phyloP scores from a whole-genome alignment of 371 early-diverging fungal species.

The Mucor lusitanicus region DNA sequence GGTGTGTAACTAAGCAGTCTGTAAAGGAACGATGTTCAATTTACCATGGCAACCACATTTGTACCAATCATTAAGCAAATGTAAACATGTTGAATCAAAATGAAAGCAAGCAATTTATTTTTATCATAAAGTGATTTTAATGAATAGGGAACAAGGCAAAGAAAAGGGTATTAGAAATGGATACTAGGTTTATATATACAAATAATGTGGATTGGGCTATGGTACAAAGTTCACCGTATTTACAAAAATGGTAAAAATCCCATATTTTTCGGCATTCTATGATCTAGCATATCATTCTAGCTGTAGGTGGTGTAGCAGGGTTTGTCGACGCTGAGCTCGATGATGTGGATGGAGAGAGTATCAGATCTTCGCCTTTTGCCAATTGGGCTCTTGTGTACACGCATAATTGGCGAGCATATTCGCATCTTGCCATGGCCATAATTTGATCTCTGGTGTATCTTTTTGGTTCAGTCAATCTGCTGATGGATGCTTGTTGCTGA shows the following conservation, averaged over 20 bases:
- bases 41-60: background rate
- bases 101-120: background rate
- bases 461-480: background rate
- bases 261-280: background rate
- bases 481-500: background rate
- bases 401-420: constrained; percentile 46
- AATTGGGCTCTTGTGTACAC: constrained; percentile 28
- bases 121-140: background rate
- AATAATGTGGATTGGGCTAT: background rate
- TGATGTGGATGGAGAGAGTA: background rate
- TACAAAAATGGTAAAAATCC: constrained; percentile 7
- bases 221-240: constrained; percentile 1
- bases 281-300: constrained; percentile 5
- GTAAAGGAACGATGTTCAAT: background rate
- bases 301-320: background rate
- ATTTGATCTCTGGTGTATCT: constrained; percentile 35
- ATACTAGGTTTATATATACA: background rate
- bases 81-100: background rate
- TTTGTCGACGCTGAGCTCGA: background rate
- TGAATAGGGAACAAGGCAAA: background rate
- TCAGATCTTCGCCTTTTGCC: constrained; percentile 1
- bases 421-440: constrained; percentile 41
- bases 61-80: background rate
- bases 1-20: background rate
- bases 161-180: background rate